phyloP scores from a whole-genome alignment of 1,284 basidiomycete genomes.

The Vanrija pseudolonga region DNA sequence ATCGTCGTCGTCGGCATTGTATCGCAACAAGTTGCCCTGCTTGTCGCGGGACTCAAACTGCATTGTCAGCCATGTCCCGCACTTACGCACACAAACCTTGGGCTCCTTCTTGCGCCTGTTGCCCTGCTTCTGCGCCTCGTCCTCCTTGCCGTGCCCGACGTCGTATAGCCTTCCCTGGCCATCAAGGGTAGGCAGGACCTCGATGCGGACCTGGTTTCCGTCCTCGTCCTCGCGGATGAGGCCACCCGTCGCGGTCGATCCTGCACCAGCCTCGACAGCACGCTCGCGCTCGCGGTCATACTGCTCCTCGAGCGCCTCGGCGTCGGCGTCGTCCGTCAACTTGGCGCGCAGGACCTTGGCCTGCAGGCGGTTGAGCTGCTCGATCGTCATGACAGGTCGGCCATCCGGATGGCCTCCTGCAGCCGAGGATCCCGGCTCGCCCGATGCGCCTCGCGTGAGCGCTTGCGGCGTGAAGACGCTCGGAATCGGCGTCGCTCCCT shows the following conservation, averaged over 20 bases:
- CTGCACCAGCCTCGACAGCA: slow-evolving; percentile 45
- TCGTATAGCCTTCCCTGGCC: slow-evolving; percentile 84
- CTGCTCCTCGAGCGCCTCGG: slow-evolving; percentile 70
- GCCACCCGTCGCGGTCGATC: slow-evolving; percentile 49
- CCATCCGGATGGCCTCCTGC: not conserved
- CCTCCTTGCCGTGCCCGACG: slow-evolving; percentile 63
- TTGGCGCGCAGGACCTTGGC: slow-evolving; percentile 89
- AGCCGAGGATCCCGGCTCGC: not conserved
- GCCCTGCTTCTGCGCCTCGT: slow-evolving; percentile 35
- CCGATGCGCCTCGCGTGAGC: slow-evolving; percentile 30
- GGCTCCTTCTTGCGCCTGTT: slow-evolving; percentile 65
- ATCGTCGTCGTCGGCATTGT: slow-evolving; percentile 85
- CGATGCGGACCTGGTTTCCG: slow-evolving; percentile 54
- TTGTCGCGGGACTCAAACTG: slow-evolving; percentile 84
- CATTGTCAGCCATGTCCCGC: not conserved
- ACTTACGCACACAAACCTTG: slow-evolving; percentile 60
- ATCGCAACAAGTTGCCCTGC: slow-evolving; percentile 75
- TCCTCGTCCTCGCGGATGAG: slow-evolving; percentile 22
- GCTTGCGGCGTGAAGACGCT: slow-evolving; percentile 75
- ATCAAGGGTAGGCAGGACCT: slow-evolving; percentile 88
- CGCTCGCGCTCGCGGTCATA: slow-evolving; percentile 66
- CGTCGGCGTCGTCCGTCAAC: slow-evolving; percentile 69
- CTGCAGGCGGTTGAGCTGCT: slow-evolving; percentile 83
- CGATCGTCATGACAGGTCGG: slow-evolving; percentile 45
- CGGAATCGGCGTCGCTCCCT: slow-evolving; percentile 69